Evolutionary conservation across 2,329 filamentous ascomycete species (phyloP).

Genomic region (Hyphodiscus sp.): DNA sequence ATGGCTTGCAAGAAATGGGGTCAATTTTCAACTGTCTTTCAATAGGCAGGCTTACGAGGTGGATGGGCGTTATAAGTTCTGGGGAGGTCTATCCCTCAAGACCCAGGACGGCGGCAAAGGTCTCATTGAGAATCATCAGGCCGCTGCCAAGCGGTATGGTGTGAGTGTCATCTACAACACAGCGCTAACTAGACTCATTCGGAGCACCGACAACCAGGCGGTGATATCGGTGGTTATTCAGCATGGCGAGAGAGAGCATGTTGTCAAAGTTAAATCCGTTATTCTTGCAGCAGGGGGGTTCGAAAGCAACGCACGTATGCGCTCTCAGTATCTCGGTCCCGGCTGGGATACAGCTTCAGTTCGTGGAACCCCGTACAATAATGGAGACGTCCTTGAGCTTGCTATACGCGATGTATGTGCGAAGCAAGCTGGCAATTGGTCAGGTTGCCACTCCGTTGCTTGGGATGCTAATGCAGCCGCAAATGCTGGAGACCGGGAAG

Average conservation of each 20-base stretch:
- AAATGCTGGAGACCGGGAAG: conserved; percentile 47
- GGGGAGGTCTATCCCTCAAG: conserved; percentile 58
- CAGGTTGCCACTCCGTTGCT: conserved; percentile 56
- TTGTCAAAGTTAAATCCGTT: conserved; percentile 35
- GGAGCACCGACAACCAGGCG: conserved; percentile 36
- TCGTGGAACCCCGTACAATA: conserved; percentile 59
- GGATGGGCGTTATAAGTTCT: conserved; percentile 55
- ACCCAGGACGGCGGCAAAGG: conserved; percentile 55
- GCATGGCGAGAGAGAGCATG: conserved; percentile 24
- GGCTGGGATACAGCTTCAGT: conserved; percentile 58
- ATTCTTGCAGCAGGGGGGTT: conserved; percentile 58
- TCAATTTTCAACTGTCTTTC: conserved; percentile 55
- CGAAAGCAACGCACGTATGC: conserved; percentile 52
- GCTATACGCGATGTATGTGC: conserved; percentile 46
- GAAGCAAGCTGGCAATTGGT: conserved; percentile 50
- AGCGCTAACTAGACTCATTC: conserved; percentile 42
- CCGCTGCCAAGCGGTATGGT: conserved; percentile 38
- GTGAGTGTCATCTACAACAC: no score
- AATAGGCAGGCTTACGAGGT: conserved; percentile 59
- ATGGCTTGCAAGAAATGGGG: conserved; percentile 49
- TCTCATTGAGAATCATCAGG: conserved; percentile 43
- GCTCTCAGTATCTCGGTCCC: conserved; percentile 46
- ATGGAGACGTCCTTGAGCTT: conserved; percentile 49
- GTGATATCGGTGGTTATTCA: conserved; percentile 23
- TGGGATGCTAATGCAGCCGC: conserved; percentile 58